Conservation (phyloP, 192 early-diverging fungal genomes). For the Chytriomyces hyalinus region DNA sequence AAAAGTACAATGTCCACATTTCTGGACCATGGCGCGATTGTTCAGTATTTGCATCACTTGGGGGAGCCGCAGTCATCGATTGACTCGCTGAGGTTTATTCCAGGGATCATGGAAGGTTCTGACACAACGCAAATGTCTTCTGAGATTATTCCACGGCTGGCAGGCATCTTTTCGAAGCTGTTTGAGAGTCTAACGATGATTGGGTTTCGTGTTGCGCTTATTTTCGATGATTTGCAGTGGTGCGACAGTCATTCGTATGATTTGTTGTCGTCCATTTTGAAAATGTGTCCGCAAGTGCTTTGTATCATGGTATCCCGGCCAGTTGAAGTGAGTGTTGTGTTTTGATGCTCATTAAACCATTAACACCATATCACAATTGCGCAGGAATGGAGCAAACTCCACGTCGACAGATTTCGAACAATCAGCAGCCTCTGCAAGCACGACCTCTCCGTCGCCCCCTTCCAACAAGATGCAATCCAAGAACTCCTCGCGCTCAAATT, state of each 20-base stretch:
- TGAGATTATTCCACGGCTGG: slow-evolving; percentile 26
- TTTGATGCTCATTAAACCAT: too few relatives aligned
- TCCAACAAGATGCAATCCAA: slow-evolving; percentile 15
- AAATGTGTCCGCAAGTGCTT: slow-evolving; percentile 15
- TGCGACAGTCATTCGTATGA: slow-evolving; percentile 33
- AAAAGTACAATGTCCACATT: slow-evolving; percentile 10
- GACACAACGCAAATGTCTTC: slow-evolving; percentile 12
- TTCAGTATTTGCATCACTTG: slow-evolving; percentile 4
- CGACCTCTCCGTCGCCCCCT: slow-evolving; percentile 9
- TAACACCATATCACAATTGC: too few relatives aligned
- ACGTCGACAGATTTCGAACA: slow-evolving; percentile 4
- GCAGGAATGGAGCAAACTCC: slow-evolving; percentile 19
- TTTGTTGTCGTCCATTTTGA: slow-evolving; percentile 20
- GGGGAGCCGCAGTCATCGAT: slow-evolving; percentile 31
- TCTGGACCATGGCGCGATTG: slow-evolving; percentile 10
- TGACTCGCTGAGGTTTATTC: slow-evolving; percentile 24
- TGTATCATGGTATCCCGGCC: slow-evolving; percentile 23
- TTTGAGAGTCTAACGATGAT: slow-evolving; percentile 10
- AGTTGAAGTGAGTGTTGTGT: not conserved
- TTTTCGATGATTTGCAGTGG: slow-evolving; percentile 39
- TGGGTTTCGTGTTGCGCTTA: slow-evolving; percentile 11
- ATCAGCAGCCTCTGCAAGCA: slow-evolving; percentile 14
- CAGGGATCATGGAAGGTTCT: slow-evolving; percentile 4
- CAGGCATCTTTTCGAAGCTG: slow-evolving; percentile 17
- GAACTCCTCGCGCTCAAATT: slow-evolving; percentile 20